phyloP scores from a whole-genome alignment of 371 early-diverging fungal species.

The Capillidium rhysosporum region DNA sequence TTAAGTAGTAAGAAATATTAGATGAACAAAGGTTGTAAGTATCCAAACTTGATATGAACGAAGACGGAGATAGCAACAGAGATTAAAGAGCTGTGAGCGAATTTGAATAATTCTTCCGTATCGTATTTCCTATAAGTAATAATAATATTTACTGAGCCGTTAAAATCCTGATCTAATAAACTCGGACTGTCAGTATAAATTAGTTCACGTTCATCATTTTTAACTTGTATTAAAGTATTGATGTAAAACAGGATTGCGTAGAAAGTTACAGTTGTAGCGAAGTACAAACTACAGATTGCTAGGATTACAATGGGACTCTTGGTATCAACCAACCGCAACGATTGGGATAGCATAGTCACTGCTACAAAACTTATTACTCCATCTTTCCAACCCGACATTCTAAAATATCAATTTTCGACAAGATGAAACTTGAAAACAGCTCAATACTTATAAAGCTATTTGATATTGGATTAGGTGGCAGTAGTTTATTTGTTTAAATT shows the following conservation, averaged over 20 bases:
- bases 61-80: constrained; percentile 47
- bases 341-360: neutral
- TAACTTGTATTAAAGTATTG: neutral
- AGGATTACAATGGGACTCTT: neutral
- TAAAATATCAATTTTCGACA: neutral
- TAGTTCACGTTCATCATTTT: neutral
- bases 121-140: constrained; percentile 72
- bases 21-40: constrained; percentile 72
- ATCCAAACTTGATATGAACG: constrained; percentile 74
- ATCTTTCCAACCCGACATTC: constrained; percentile 5
- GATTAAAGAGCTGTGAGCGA: constrained; percentile 40
- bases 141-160: constrained; percentile 10
- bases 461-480: too few species aligned
- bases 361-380: neutral
- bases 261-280: neutral
- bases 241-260: neutral
- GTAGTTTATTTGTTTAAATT: too few species aligned
- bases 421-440: too few species aligned
- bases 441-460: too few species aligned
- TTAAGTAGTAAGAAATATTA: constrained; percentile 68
- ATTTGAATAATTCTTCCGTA: constrained; percentile 43
- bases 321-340: neutral
- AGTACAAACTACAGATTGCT: neutral
- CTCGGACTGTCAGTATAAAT: constrained; percentile 1
- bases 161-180: neutral